Evolutionary conservation across 169 alveolate genomes (phyloP).

Genomic region (Plasmodium vivax): DNA sequence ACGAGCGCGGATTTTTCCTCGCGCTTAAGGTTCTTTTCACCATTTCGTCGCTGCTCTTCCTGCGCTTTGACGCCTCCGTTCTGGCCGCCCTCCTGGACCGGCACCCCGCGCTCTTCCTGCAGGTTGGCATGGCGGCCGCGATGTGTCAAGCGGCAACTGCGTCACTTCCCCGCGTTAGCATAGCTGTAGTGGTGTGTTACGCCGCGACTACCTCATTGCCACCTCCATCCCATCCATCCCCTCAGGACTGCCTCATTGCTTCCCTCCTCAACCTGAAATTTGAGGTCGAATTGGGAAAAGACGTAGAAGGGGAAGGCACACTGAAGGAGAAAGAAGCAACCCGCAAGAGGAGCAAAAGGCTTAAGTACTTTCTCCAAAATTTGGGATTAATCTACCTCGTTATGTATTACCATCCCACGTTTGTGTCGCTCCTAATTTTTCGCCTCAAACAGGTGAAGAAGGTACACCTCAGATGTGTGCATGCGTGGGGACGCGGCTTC

Average conservation of each 20-base stretch:
- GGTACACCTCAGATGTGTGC: constrained; percentile 1
- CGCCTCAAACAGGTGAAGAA: constrained; percentile 44
- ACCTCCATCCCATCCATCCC: not conserved
- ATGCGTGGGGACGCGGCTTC: not conserved
- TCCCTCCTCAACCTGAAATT: constrained; percentile 34
- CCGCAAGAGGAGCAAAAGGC: constrained; percentile 7
- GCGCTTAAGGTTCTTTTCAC: constrained; percentile 29
- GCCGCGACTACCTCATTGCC: not conserved
- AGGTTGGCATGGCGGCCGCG: not conserved
- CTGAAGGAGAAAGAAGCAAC: not conserved
- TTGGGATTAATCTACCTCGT: constrained; percentile 26
- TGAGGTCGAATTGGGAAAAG: not conserved
- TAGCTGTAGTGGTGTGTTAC: not conserved
- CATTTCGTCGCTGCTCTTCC: constrained; percentile 52
- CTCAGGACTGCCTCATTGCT: constrained; percentile 45
- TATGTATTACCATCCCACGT: constrained; percentile 65
- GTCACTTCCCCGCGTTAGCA: not conserved
- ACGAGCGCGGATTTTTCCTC: constrained; percentile 21
- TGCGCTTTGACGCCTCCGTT: constrained; percentile 33
- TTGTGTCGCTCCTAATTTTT: constrained; percentile 53
- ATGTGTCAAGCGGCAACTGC: not conserved
- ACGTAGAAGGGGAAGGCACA: not conserved
- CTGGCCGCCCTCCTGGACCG: not conserved
- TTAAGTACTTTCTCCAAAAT: constrained; percentile 29
- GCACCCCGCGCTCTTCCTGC: constrained; percentile 21